Evolutionary conservation across 352 stramenopile genomes (phyloP).

Genomic region (Phytophthora kernoviae): DNA sequence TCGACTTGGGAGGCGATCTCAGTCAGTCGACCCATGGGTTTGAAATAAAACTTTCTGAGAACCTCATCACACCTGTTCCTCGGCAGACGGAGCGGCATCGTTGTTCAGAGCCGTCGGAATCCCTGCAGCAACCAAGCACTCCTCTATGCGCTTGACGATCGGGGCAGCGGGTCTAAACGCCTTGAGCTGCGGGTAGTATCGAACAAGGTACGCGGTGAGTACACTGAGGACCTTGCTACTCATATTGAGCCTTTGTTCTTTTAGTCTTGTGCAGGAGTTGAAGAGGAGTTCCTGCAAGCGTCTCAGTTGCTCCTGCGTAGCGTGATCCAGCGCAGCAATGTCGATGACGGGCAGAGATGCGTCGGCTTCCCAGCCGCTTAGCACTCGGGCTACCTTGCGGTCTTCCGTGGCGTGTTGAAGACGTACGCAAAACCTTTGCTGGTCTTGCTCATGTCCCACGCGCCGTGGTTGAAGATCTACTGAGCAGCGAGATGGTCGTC

Average conservation of each 20-base stretch:
- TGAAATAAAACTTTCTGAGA: too few species aligned
- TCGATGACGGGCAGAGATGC: neutral
- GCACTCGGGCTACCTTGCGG: slow-evolving; percentile 4
- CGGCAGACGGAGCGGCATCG: too few species aligned
- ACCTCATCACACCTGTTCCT: too few species aligned
- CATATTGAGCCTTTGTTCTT: neutral
- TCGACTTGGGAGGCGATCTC: too few species aligned
- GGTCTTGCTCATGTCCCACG: slow-evolving; percentile 35
- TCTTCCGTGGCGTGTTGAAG: slow-evolving; percentile 19
- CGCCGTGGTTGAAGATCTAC: slow-evolving; percentile 34
- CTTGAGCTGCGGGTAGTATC: slow-evolving; percentile 8
- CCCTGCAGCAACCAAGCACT: too few species aligned
- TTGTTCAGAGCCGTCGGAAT: too few species aligned
- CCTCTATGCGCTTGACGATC: neutral
- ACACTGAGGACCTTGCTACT: slow-evolving; percentile 3
- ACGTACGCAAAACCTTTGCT: slow-evolving; percentile 40
- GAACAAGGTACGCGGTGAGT: slow-evolving; percentile 2
- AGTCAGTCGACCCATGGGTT: too few species aligned
- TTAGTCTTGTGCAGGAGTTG: neutral
- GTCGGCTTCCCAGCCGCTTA: slow-evolving; percentile 19
- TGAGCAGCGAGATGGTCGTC: slow-evolving; percentile 16
- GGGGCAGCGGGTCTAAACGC: neutral
- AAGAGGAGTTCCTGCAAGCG: slow-evolving; percentile 1
- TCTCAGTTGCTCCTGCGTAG: neutral
- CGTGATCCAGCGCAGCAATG: neutral